Evolutionary conservation across 2,329 filamentous ascomycete genomes (phyloP).

Genomic region (Fusarium sp.): DNA sequence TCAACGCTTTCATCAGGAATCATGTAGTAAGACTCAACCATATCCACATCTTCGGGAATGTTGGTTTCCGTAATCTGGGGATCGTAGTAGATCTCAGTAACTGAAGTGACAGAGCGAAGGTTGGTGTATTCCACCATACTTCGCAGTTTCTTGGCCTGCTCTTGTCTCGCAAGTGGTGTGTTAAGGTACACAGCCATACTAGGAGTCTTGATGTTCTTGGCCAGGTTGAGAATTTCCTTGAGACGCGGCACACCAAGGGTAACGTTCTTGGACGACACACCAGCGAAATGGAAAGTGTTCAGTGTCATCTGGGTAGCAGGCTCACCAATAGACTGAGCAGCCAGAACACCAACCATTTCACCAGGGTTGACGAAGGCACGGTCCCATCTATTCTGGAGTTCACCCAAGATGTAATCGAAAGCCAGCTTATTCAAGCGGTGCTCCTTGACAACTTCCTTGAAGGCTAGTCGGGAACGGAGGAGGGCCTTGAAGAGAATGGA

Average conservation of each 20-base stretch:
- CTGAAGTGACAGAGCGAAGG: slow-evolving; percentile 87
- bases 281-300: slow-evolving; percentile 99
- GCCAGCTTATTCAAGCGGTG: slow-evolving; percentile 90
- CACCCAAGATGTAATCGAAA: slow-evolving; percentile 91
- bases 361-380: slow-evolving; percentile 89
- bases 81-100: slow-evolving; percentile 98
- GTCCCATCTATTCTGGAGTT: slow-evolving; percentile 89
- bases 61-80: slow-evolving; percentile 87
- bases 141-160: slow-evolving; percentile 85
- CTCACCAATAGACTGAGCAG: slow-evolving; percentile 98
- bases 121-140: slow-evolving; percentile 95
- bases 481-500: slow-evolving; percentile 94
- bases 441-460: slow-evolving; percentile 89
- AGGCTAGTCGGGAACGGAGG: slow-evolving; percentile 88
- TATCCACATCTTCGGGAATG: slow-evolving; percentile 88
- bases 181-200: slow-evolving; percentile 94
- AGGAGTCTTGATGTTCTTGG: slow-evolving; percentile 97
- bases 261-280: slow-evolving; percentile 99
- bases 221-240: slow-evolving; percentile 99
- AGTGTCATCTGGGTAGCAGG: slow-evolving; percentile 99
- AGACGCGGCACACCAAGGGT: slow-evolving; percentile 98
- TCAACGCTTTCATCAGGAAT: slow-evolving; percentile 82
- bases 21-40: slow-evolving; percentile 97
- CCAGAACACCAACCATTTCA: slow-evolving; percentile 98
- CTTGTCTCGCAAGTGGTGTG: slow-evolving; percentile 73